phyloP scores from a whole-genome alignment of 83 land plant genomes.

The Picea abies region DNA sequence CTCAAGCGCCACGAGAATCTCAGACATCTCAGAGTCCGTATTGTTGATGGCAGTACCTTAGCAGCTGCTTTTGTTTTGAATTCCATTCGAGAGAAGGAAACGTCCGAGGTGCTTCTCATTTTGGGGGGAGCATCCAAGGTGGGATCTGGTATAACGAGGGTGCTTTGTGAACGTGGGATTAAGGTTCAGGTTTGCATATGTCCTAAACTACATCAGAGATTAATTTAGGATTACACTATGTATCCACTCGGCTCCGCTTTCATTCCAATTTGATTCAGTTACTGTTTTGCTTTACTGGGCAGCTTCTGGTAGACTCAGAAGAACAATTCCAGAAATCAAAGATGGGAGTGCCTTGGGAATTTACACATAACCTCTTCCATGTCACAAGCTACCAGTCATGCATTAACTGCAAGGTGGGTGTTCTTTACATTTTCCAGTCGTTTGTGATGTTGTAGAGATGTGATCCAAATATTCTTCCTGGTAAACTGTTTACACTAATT shows the following conservation, averaged over 20 bases:
- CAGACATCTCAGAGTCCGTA: slow-evolving; percentile 38
- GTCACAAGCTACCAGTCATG: background rate
- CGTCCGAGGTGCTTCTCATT: slow-evolving; percentile 20
- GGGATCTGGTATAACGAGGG: slow-evolving; percentile 15
- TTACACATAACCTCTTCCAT: background rate
- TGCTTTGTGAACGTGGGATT: slow-evolving; percentile 30
- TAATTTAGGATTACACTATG: background rate
- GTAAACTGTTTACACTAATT: background rate
- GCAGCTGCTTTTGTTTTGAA: slow-evolving; percentile 52
- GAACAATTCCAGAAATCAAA: slow-evolving; percentile 8
- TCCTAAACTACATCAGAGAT: background rate
- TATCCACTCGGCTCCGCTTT: background rate
- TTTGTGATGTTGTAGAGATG: background rate
- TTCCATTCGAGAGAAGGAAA: slow-evolving; percentile 35
- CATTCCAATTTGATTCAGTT: background rate
- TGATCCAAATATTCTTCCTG: no score
- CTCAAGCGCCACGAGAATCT: slow-evolving; percentile 33
- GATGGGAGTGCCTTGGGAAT: background rate
- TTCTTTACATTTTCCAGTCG: background rate
- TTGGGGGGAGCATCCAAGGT: slow-evolving; percentile 37
- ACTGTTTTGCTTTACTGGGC: background rate
- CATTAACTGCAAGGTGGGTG: background rate
- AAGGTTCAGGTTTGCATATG: slow-evolving; percentile 21
- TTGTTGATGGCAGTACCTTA: slow-evolving; percentile 64
- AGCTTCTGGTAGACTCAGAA: no score